Conservation (phyloP, 2,329 filamentous ascomycete genomes). For the Aspergillus calidoustus region DNA sequence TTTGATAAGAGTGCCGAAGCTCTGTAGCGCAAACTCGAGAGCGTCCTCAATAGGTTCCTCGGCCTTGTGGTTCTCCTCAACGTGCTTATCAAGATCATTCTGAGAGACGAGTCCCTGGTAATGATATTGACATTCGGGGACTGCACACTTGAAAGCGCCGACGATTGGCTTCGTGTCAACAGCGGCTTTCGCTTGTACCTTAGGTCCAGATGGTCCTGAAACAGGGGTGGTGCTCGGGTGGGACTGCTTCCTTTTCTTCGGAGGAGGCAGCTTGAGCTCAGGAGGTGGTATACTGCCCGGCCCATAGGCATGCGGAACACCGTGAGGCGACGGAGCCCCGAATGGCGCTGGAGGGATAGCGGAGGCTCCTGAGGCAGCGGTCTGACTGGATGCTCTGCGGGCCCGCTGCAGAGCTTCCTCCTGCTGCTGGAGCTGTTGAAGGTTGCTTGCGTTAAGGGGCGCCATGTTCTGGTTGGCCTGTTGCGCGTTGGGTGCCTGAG, state of each 20-base stretch:
- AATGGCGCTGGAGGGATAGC: slow-evolving; percentile 60
- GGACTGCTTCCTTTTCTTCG: slow-evolving; percentile 62
- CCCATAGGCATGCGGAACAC: slow-evolving; percentile 61
- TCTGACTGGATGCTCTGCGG: slow-evolving; percentile 43
- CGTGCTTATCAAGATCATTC: slow-evolving; percentile 59
- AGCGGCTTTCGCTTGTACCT: slow-evolving; percentile 35
- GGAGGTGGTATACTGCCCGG: slow-evolving; percentile 58
- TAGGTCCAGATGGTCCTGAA: slow-evolving; percentile 32
- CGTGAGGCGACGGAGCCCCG: slow-evolving; percentile 58
- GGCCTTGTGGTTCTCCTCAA: slow-evolving; percentile 57
- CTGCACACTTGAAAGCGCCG: slow-evolving; percentile 58
- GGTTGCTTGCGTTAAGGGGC: slow-evolving; percentile 50
- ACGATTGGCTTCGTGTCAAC: slow-evolving; percentile 43
- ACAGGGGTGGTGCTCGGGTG: slow-evolving; percentile 42
- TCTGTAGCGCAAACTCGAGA: slow-evolving; percentile 60
- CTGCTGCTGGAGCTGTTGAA: slow-evolving; percentile 53
- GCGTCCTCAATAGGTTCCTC: slow-evolving; percentile 57
- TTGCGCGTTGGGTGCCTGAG: slow-evolving; percentile 28
- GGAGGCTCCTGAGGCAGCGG: slow-evolving; percentile 51
- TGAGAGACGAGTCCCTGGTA: slow-evolving; percentile 60
- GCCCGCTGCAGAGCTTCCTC: slow-evolving; percentile 48
- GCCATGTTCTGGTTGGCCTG: slow-evolving; percentile 35
- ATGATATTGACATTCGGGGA: slow-evolving; percentile 58
- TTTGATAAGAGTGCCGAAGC: slow-evolving; percentile 56
- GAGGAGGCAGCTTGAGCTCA: slow-evolving; percentile 61